Base-by-base conservation (phyloP, 164 flowering plant species). In the Litsea cubeba region DNA sequence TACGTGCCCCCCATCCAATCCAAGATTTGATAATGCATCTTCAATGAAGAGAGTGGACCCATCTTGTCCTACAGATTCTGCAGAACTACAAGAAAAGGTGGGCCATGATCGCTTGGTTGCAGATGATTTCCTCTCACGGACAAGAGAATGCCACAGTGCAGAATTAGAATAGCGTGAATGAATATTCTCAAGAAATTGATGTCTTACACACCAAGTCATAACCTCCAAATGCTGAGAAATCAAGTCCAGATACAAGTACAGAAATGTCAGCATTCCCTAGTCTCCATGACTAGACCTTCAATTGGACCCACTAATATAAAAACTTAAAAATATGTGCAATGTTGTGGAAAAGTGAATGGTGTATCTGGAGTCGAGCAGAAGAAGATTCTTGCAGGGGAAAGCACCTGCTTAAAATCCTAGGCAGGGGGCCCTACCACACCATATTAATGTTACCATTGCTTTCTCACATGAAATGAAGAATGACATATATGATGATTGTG, bases 21-120 rank as follows among this genome's bases (percentile, higher is more conserved):
- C 93, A 75, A 96, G 88, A 86, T 96, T 90, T 69, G 81, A 81
- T 54, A 96, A 80, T 26, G 99, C 99, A 80, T 94, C 99, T 82
- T 96, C 99, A 81, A 96, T 91, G 79, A 96, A 96, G 57, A 96
- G 88, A 1, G 84, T 83, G 58, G 97, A 83, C 1, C 84, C 88
- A 77, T 77, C 82, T 67, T 76, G 87, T 77, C 68, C 30, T 35
- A 78, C 49, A 74, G 86, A 74, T 65, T 86, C 90, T 10, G 78
- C 72, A 72, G 85, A 80, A 65, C 63, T 70, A 73, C 83, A 79
- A 70, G 82, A 68, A 60, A 81, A 78, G 74, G 87, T 89, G 50
- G 97, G 94, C 98, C 98, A 94, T 60, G 97, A 83, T 71, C 99
- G 89, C 58, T 40, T 80, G 14, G 77, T 77, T 73, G 97, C 95